Conservation (phyloP, 345 rosid species). For the Lumnitzera racemosa region DNA sequence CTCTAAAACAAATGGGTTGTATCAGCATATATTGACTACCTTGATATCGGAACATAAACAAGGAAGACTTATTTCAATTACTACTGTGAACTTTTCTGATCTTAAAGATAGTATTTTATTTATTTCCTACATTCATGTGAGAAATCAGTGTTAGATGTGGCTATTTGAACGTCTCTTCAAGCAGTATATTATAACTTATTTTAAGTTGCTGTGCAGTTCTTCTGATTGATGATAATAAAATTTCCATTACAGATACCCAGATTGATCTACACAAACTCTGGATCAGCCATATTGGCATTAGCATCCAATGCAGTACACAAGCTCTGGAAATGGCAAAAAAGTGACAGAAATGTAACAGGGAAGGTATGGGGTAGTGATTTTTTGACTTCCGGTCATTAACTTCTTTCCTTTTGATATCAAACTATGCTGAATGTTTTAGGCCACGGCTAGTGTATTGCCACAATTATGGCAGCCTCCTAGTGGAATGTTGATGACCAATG, state of each 20-base stretch:
- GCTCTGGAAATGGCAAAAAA: constrained; percentile 84
- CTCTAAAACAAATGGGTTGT: no score
- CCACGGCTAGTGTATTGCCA: constrained; percentile 53
- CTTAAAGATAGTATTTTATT: no score
- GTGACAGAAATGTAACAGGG: constrained; percentile 35
- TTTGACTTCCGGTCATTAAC: background rate
- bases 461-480: constrained; percentile 71
- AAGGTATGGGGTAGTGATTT: constrained; percentile 30
- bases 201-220: no score
- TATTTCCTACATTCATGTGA: no score
- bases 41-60: no score
- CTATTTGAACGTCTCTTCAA: no score
- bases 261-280: constrained; percentile 74
- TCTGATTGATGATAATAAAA: background rate
- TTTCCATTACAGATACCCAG: constrained; percentile 48
- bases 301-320: constrained; percentile 81
- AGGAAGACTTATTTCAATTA: no score
- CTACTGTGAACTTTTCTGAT: no score
- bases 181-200: no score
- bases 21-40: no score
- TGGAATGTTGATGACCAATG: constrained; percentile 70
- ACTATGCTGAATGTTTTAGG: constrained; percentile 29
- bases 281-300: constrained; percentile 66
- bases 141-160: no score
- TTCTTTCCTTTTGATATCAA: background rate